Conservation (phyloP, 306 rosid species). For the Hylodesmum podocarpum region DNA sequence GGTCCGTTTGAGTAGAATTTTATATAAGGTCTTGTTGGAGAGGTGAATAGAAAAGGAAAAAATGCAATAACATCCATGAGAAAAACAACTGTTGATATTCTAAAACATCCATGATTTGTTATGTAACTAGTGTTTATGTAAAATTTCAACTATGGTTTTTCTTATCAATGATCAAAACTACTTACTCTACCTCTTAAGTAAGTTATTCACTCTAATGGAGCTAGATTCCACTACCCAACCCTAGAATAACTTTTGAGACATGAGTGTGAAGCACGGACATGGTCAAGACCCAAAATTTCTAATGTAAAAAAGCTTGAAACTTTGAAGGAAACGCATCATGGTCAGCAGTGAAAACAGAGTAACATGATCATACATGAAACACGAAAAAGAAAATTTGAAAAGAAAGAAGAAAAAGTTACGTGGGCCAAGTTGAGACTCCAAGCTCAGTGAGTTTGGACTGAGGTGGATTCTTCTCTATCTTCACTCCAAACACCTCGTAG, state of each 20-base stretch:
- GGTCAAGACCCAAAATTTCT: slow-evolving; percentile 26
- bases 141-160: neutral
- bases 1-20: too few species aligned
- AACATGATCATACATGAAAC: neutral
- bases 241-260: neutral
- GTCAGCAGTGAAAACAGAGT: neutral
- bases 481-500: slow-evolving; percentile 70
- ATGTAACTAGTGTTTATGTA: neutral
- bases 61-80: neutral
- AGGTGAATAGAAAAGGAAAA: too few species aligned
- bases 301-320: slow-evolving; percentile 22
- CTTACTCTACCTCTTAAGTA: neutral
- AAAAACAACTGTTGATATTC: neutral
- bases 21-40: too few species aligned
- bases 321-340: slow-evolving; percentile 4
- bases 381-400: neutral
- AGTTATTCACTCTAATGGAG: neutral
- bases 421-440: slow-evolving; percentile 72
- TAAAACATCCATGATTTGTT: neutral
- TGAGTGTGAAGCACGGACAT: neutral
- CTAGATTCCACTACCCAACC: neutral
- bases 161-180: neutral
- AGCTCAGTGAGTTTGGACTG: slow-evolving; percentile 67
- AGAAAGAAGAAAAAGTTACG: slow-evolving; percentile 36
- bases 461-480: slow-evolving; percentile 70